Base-by-base conservation (phyloP, 2,329 filamentous ascomycete species). In the Xylariales sp. region DNA sequence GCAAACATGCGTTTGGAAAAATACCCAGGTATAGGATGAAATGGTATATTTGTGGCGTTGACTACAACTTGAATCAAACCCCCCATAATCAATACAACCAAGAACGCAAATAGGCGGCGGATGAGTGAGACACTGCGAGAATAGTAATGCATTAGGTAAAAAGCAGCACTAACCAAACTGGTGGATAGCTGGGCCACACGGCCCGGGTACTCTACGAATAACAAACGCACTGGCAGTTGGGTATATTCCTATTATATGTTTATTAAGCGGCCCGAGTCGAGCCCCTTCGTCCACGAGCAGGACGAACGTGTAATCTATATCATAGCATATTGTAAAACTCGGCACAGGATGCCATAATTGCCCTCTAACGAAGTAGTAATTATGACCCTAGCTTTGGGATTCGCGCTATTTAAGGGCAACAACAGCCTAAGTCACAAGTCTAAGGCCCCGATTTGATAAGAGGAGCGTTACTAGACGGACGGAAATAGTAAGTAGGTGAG, bases 221-320 rank as follows among this genome's bases (percentile, higher is more conserved):
- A 69, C n/a, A 23, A 59, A 56, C 14, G 43, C 54, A 36, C 16
- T 57, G 52, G 61, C 18, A 53, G 28, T 54, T 56, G 28, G 57
- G 58, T 65, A 63, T 65, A 70, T 69, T 69, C 64, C 28, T 62
- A 62, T n/a, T 34, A 46, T 45, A 16, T 30, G 18, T 57, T 36
- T 57, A 55, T 54, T 46, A 43, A 30, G 14, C 5, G 18, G n/a
- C 43, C 52, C 16, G 4, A 36, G 34, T 48, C n/a, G 16, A 45
- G 50, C 36, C 36, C 45, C n/a, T 18, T 28, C 23, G 50, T 52
- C 43, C 54, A 50, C n/a, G 32, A n/a, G 56, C 14, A 23, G 18
- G 59, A 48, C 43, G 14, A 7, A 41, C 30, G 43, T 60, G 52
- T 69, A 66, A 49, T 66, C 30, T 67, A 43, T 66, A 65, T 59